Evolutionary conservation across 164 flowering plant genomes (phyloP).

Genomic region (Cinnamomum micranthum): DNA sequence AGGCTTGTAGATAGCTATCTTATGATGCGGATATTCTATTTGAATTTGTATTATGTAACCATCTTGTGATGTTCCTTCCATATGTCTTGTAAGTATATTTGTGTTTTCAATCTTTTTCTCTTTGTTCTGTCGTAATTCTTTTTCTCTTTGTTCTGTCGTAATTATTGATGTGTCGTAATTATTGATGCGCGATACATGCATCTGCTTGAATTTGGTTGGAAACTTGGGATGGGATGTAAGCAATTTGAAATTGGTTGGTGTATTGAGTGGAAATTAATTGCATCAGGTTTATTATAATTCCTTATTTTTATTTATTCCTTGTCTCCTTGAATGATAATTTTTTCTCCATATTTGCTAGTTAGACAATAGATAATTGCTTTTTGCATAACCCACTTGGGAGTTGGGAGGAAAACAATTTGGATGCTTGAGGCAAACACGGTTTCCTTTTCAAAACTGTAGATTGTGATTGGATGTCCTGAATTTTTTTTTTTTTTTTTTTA

Average conservation of each 20-base stretch:
- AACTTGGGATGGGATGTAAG: neutral
- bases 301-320: neutral
- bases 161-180: neutral
- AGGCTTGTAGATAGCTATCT: neutral
- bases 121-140: neutral
- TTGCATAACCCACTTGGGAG: neutral
- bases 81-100: neutral
- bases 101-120: neutral
- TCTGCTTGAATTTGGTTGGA: neutral
- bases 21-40: neutral
- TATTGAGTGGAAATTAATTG: neutral
- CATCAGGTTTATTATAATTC: neutral
- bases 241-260: neutral
- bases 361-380: neutral
- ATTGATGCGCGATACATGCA: neutral
- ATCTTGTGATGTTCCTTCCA: conserved; percentile 1
- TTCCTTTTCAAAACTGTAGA: neutral
- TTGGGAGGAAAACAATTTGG: neutral
- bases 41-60: neutral
- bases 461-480: too few species aligned
- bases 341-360: neutral
- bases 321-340: neutral
- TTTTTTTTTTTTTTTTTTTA: rapidly evolving
- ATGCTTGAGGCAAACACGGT: conserved; percentile 12
- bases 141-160: neutral